A percentile compares a stretch with the other conserved stretches of the same genome.
Conservation (phyloP, 768 basidiomycete genomes). For the Cubamyces lactineus region DNA sequence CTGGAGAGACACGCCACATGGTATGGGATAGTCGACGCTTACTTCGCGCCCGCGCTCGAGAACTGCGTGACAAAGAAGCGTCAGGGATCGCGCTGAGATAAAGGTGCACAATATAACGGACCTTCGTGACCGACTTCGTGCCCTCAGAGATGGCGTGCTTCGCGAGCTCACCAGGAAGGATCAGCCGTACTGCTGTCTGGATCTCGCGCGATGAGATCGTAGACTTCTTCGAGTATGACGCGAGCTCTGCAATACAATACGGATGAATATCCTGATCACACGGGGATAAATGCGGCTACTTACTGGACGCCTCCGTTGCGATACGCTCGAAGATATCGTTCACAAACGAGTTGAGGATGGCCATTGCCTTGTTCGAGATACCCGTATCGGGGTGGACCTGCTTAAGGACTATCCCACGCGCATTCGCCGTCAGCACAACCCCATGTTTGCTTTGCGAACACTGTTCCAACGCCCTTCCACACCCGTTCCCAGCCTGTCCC, state of each 20-base stretch:
- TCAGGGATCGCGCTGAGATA: neutral
- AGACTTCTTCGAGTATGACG: slow-evolving; percentile 98
- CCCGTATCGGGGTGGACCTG: slow-evolving; percentile 98
- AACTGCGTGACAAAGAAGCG: slow-evolving; percentile 34
- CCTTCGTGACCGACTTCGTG: slow-evolving; percentile 73
- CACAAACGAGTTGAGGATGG: slow-evolving; percentile 90
- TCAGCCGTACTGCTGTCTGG: slow-evolving; percentile 93
- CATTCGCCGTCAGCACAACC: slow-evolving; percentile 10
- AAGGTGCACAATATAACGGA: slow-evolving; percentile 16
- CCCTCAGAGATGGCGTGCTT: slow-evolving; percentile 99
- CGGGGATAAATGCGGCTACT: slow-evolving; percentile 32
- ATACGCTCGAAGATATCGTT: slow-evolving; percentile 95
- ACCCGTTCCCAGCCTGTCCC: too few relatives aligned
- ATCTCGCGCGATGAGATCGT: slow-evolving; percentile 99
- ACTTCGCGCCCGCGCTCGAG: slow-evolving; percentile 50
- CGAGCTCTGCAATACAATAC: slow-evolving; percentile 66
- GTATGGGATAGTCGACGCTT: slow-evolving; percentile 27
- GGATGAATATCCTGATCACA: neutral
- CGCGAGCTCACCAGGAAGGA: slow-evolving; percentile 95
- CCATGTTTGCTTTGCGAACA: neutral
- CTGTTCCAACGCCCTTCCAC: too few relatives aligned
- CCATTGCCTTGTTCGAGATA: slow-evolving; percentile 98
- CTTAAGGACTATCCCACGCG: slow-evolving; percentile 68
- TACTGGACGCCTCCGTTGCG: slow-evolving; percentile 87
- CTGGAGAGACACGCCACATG: neutral